phyloP scores from a whole-genome alignment of 257 asterid species.

The Buddleja alternifolia region DNA sequence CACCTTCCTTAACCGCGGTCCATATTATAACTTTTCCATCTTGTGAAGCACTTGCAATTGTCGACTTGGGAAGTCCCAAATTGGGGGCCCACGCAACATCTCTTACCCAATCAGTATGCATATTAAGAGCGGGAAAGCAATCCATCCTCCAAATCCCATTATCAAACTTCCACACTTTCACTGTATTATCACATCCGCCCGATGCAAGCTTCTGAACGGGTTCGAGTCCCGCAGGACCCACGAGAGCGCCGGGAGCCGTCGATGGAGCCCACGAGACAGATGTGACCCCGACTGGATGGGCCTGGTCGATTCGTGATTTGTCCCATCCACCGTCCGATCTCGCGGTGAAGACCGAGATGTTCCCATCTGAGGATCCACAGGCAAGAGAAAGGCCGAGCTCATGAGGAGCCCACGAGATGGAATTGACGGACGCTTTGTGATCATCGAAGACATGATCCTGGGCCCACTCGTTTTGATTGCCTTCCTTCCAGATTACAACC shows the following conservation, averaged over 20 bases:
- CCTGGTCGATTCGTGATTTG: slow-evolving; percentile 60
- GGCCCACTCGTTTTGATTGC: slow-evolving; percentile 62
- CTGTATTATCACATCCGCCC: slow-evolving; percentile 74
- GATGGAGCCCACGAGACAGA: slow-evolving; percentile 80
- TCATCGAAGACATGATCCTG: slow-evolving; percentile 57
- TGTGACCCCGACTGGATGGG: slow-evolving; percentile 76
- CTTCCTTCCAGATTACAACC: slow-evolving; percentile 79
- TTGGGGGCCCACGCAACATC: slow-evolving; percentile 81
- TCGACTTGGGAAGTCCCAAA: slow-evolving; percentile 70
- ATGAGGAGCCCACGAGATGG: slow-evolving; percentile 81
- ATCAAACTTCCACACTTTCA: slow-evolving; percentile 67
- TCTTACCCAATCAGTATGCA: slow-evolving; percentile 74
- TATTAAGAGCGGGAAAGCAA: slow-evolving; percentile 64
- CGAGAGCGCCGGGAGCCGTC: slow-evolving; percentile 60
- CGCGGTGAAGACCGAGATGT: slow-evolving; percentile 60
- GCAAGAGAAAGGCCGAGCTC: slow-evolving; percentile 71
- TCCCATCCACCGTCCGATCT: slow-evolving; percentile 73
- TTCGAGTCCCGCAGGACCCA: slow-evolving; percentile 44
- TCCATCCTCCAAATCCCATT: slow-evolving; percentile 70
- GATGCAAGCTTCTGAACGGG: slow-evolving; percentile 64
- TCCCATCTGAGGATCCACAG: slow-evolving; percentile 78
- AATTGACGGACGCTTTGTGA: slow-evolving; percentile 73
- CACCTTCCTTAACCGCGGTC: slow-evolving; percentile 59
- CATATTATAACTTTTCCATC: slow-evolving; percentile 68
- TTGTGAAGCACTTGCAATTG: slow-evolving; percentile 67